A percentile compares a stretch with the other conserved stretches of the same genome.
Conservation (phyloP, 495 filamentous ascomycete species). For the Annulohypoxylon bovei region DNA sequence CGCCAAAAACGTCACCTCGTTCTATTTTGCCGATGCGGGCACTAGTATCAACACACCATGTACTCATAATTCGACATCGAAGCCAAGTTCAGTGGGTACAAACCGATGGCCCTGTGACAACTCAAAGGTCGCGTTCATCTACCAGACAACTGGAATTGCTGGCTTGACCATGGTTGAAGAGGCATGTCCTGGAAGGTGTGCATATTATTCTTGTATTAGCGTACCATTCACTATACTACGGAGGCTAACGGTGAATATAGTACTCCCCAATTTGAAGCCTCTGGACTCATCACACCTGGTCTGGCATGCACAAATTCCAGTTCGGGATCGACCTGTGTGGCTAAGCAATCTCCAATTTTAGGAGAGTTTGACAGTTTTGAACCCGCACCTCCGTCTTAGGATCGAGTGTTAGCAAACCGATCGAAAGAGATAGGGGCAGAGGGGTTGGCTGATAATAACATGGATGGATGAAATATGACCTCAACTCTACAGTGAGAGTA, state of each 20-base stretch:
- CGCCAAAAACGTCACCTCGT: slow-evolving; percentile 25
- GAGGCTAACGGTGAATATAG: slow-evolving; percentile 20
- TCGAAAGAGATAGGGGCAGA: not conserved
- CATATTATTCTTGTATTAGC: slow-evolving; percentile 4
- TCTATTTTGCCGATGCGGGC: slow-evolving; percentile 36
- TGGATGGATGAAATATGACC: not conserved
- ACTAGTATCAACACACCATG: slow-evolving; percentile 42
- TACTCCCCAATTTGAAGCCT: slow-evolving; percentile 27
- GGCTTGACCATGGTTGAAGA: slow-evolving; percentile 39
- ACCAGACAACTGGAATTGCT: slow-evolving; percentile 36
- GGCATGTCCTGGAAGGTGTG: slow-evolving; percentile 43
- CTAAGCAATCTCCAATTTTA: slow-evolving; percentile 24
- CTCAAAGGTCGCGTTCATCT: slow-evolving; percentile 37
- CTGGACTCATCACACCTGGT: slow-evolving; percentile 24
- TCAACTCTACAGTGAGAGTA: not conserved
- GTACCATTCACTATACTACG: not conserved
- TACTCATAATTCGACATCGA: slow-evolving; percentile 39
- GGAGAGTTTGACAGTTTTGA: slow-evolving; percentile 34
- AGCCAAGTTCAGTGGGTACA: slow-evolving; percentile 19
- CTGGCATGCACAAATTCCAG: slow-evolving; percentile 36
- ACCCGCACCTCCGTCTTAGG: slow-evolving; percentile 18
- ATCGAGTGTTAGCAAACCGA: not conserved
- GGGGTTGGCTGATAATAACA: not conserved
- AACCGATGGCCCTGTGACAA: slow-evolving; percentile 44
- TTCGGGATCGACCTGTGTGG: slow-evolving; percentile 29